Evolutionary conservation across 495 filamentous ascomycete species (phyloP), one percentile per base, ranked within the genome.

Genomic region (Xylaria nigripes): DNA sequence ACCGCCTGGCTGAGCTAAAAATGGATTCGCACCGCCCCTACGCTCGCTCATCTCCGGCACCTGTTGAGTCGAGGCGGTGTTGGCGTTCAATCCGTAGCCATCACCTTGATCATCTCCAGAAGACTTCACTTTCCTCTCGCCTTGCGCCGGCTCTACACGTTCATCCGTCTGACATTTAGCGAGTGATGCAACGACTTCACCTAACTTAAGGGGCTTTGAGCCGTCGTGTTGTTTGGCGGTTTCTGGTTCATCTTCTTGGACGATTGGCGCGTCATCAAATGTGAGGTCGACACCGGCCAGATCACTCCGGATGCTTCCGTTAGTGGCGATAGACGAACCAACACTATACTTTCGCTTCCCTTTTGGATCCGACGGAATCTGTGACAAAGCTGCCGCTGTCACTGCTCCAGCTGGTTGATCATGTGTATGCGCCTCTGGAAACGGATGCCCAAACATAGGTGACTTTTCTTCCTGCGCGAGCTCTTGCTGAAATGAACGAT

Each of bases 401-500:
- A 66, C 5, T 30, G 41, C 54, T 15, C 43, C 32, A 24, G 24
- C 16, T 12, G 34, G 45, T 8, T 16, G 19, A 8, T 58, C 30
- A 10, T 58, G 50, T 15, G 30, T 42, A 36, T 45, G 49, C 16
- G 51, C 42, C 24, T 60, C 53, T 13, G 56, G 48, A 30, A 18
- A 34, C 36, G 51, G 38, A 29, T 23, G 21, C 44, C 45, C 19
- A 0, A 16, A 21, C 40, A 34, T 16, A 22, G 27, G 36, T 32
- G 24, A 18, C 12, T 25, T 50, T 27, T 16, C 55, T 55, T 66
- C 66, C 47, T 73, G 61, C 9, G 56, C 48, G 10, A 75, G 58
- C 55, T 78, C 74, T 43, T 72, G 64, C 38, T 68, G 68, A 51
- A 76, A 76, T 15, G 62, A 62, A 7, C 66, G 65, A 45, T 76